Evolutionary conservation across 495 filamentous ascomycete species (phyloP).

Genomic region (Aspergillus cavernicola): DNA sequence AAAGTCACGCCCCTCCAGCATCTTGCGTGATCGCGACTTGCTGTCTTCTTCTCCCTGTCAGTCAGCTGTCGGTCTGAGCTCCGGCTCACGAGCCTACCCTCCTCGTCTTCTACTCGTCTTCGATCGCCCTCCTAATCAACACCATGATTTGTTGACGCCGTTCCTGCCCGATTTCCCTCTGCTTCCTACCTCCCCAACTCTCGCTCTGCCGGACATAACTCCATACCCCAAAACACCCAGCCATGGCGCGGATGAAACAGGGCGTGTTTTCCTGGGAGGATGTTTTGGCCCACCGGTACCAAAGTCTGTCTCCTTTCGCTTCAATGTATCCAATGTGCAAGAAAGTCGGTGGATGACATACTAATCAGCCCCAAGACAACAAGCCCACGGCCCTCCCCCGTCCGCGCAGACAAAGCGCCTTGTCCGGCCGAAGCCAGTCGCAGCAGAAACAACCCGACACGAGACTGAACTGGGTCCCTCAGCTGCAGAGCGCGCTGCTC

Average conservation of each 20-base stretch:
- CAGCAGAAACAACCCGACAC: slow-evolving; percentile 12
- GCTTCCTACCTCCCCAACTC: not conserved
- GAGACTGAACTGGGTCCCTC: slow-evolving; percentile 13
- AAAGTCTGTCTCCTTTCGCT: slow-evolving; percentile 26
- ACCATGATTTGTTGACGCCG: slow-evolving; percentile 13
- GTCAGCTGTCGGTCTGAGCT: not conserved
- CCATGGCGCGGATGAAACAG: slow-evolving; percentile 39
- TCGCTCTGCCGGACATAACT: not conserved
- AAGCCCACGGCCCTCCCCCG: slow-evolving; percentile 32
- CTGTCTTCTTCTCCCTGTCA: too few species aligned
- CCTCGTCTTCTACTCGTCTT: slow-evolving; percentile 1
- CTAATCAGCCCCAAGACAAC: slow-evolving; percentile 27
- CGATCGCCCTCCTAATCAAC: not conserved
- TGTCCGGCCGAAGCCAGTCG: slow-evolving; percentile 2
- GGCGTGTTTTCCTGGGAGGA: slow-evolving; percentile 49
- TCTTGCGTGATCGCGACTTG: slow-evolving; percentile 7
- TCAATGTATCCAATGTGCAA: not conserved
- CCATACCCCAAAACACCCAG: not conserved
- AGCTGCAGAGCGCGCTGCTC: slow-evolving; percentile 34
- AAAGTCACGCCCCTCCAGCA: not conserved
- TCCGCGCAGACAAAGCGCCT: slow-evolving; percentile 14
- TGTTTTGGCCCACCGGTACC: slow-evolving; percentile 43
- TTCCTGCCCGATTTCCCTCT: not conserved
- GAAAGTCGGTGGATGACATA: not conserved
- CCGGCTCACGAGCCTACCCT: not conserved